Evolutionary conservation across 2,329 filamentous ascomycete genomes (phyloP).

Genomic region (Neoascochyta sp.): DNA sequence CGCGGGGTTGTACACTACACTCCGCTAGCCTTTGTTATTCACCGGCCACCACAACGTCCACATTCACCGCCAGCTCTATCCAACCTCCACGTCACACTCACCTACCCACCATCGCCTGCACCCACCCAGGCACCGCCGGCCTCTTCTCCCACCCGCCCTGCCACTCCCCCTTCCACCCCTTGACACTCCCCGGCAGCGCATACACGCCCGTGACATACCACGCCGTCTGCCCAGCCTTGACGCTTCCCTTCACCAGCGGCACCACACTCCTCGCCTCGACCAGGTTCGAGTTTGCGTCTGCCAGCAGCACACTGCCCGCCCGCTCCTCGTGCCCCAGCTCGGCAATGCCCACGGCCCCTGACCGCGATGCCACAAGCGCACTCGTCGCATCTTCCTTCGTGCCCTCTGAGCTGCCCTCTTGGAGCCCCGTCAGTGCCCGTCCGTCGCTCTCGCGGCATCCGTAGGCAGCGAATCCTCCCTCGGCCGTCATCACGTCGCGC

Average conservation of each 20-base stretch:
- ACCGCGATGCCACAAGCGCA: slow-evolving; percentile 47
- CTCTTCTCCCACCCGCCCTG: slow-evolving; percentile 54
- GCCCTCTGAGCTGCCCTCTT: slow-evolving; percentile 43
- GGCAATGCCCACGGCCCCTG: slow-evolving; percentile 51
- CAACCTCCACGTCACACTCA: no score
- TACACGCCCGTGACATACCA: slow-evolving; percentile 72
- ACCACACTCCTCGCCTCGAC: slow-evolving; percentile 69
- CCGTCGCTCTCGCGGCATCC: slow-evolving; percentile 59
- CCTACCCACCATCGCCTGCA: slow-evolving; percentile 38
- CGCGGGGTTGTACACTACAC: no score
- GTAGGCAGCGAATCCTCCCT: slow-evolving; percentile 70
- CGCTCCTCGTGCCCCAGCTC: slow-evolving; percentile 45
- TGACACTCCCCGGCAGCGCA: slow-evolving; percentile 59
- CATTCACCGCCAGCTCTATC: no score
- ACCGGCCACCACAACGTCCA: no score
- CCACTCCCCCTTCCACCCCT: slow-evolving; percentile 46
- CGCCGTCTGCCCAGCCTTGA: slow-evolving; percentile 54
- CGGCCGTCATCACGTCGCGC: slow-evolving; percentile 64
- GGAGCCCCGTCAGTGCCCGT: slow-evolving; percentile 48
- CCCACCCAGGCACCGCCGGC: slow-evolving; percentile 59
- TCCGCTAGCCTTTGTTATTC: no score
- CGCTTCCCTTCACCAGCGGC: slow-evolving; percentile 62
- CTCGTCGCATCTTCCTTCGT: slow-evolving; percentile 23
- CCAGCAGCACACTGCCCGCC: slow-evolving; percentile 64
- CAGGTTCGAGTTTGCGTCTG: slow-evolving; percentile 76